Base-by-base conservation (phyloP, 225 moss, liverwort and hornwort genomes). In the Pseudisothecium myosuroides region DNA sequence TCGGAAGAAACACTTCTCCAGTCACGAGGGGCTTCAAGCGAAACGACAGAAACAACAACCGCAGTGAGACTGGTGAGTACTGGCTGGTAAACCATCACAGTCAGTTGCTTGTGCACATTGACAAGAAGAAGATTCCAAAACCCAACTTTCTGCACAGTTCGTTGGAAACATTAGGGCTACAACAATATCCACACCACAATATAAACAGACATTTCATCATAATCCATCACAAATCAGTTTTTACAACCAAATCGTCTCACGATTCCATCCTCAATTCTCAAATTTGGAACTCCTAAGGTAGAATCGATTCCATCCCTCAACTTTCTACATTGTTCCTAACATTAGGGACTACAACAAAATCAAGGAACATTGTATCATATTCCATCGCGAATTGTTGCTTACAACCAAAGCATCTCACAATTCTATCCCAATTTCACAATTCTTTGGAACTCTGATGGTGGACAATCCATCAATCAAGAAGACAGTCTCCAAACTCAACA, bases 401-500 rank as follows among this genome's bases (percentile, higher is more conserved):
- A 41, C 28, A 41, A 59, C 28, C 17, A 29, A 29, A 19, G 1
- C 5, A 19, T 41, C 59, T 41, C 29, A 36, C 59, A 59, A 80
- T 41, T 80, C 7, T 62, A 45, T 21, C 14, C 6, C 45, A 61
- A 61, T 19, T 43, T 61, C 17, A 37, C 17, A 49, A 23, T 34
- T 45, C 0, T n/a, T n/a, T 64, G 0, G 5, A 82, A 47, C 12
- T 82, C 5, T 0, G 0, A 6, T 7, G 14, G 36, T 63, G 36
- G 6, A 34, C 0, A 0, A 64, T 45, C 2, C 2, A 32, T 31
- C 61, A 61, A 61, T 14, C 10, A 14, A 60, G 31, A 81, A 43
- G 20, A 39, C 12, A 17, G 8, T 17, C 12, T 39, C 12, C 3
- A 6, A 80, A 39, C 11, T 28, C 28, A 37, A 37, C 23, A 77